Percentiles rank a stretch among this genome's conserved stretches.
Evolutionary conservation across 345 rosid species (phyloP).

Genomic region (Salix viminalis): DNA sequence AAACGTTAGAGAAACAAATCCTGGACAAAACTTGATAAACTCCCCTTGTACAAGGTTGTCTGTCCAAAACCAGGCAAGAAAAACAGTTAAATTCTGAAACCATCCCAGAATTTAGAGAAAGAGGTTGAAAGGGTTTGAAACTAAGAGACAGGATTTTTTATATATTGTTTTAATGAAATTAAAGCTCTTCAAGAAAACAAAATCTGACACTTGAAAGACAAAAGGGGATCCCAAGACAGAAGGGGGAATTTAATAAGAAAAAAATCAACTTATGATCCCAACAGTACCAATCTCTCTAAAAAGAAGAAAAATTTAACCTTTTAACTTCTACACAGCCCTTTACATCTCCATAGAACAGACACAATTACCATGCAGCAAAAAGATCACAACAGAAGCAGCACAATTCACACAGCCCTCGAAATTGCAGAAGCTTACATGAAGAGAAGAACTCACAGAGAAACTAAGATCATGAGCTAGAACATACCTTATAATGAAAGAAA

Average conservation of each 20-base stretch:
- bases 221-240: constrained; percentile 23
- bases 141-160: neutral
- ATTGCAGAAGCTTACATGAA: neutral
- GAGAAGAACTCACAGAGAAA: neutral
- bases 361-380: constrained; percentile 17
- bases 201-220: constrained; percentile 23
- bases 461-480: neutral
- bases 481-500: constrained; percentile 9
- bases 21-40: constrained; percentile 8
- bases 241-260: constrained; percentile 17
- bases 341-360: constrained; percentile 4
- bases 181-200: constrained; percentile 16
- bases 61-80: constrained; percentile 4
- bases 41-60: constrained; percentile 10
- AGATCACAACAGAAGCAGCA: constrained; percentile 3
- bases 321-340: constrained; percentile 9
- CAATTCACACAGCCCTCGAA: constrained; percentile 16
- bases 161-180: neutral
- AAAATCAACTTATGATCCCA: constrained; percentile 16
- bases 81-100: neutral
- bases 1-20: neutral
- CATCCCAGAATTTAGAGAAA: neutral
- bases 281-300: neutral
- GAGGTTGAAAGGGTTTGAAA: neutral
- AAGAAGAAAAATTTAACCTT: constrained; percentile 12